Evolutionary conservation across 768 basidiomycete genomes (phyloP).

Genomic region (Roridomyces roridus): DNA sequence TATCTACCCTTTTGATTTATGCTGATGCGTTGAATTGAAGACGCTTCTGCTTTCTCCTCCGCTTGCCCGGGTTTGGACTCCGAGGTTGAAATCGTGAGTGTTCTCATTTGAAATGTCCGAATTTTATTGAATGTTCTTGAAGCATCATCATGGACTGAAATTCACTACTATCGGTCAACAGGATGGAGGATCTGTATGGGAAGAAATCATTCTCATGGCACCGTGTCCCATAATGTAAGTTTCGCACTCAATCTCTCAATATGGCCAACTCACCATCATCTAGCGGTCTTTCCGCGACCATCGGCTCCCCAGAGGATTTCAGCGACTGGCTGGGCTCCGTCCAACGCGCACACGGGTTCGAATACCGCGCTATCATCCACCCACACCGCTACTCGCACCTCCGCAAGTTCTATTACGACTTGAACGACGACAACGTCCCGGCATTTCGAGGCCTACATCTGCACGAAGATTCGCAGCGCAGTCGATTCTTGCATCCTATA

Average conservation of each 20-base stretch:
- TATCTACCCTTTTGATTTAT: background rate
- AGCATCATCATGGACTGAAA: constrained; percentile 76
- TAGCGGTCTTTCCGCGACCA: constrained; percentile 75
- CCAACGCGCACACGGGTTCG: constrained; percentile 62
- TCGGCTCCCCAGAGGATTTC: constrained; percentile 69
- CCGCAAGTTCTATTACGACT: constrained; percentile 66
- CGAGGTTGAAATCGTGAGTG: constrained; percentile 62
- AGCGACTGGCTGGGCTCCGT: constrained; percentile 70
- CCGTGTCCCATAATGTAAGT: constrained; percentile 76
- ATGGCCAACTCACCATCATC: background rate
- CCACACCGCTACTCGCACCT: constrained; percentile 77
- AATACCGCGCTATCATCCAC: constrained; percentile 66
- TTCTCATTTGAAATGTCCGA: background rate
- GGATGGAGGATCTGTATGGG: constrained; percentile 75
- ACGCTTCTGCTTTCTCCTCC: constrained; percentile 68
- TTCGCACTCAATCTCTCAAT: constrained; percentile 17
- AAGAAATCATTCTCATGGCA: constrained; percentile 73
- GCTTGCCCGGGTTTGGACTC: constrained; percentile 65
- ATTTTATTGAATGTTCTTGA: too few species aligned
- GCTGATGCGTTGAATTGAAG: background rate
- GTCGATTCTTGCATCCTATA: constrained; percentile 69
- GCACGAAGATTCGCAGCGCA: constrained; percentile 44
- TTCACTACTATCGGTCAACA: constrained; percentile 75
- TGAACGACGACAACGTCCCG: constrained; percentile 23
- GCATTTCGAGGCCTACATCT: constrained; percentile 43